These are phyloP conservation scores for Stemphylium vesicarium DNA, from an alignment of 2,329 filamentous ascomycete genomes.

Conservation along the genomic window DNA sequence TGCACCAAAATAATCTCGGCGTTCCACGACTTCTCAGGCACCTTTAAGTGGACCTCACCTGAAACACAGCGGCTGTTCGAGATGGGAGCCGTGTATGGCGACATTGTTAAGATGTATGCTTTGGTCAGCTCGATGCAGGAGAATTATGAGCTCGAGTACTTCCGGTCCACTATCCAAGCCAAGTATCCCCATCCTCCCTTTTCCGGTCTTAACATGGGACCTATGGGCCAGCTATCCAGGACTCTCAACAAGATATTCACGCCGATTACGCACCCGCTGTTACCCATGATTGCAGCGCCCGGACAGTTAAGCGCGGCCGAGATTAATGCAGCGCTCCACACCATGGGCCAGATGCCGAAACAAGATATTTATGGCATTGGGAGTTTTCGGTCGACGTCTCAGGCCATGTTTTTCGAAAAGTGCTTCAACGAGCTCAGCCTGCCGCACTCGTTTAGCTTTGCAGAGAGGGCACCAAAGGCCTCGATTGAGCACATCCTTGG, in stretches of 20 bases:
- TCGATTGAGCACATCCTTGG: constrained; percentile 75
- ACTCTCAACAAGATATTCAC: constrained; percentile 86
- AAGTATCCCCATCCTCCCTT: constrained; percentile 75
- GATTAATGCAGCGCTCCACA: constrained; percentile 79
- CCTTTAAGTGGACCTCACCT: constrained; percentile 80
- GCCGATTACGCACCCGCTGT: constrained; percentile 82
- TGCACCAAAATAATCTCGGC: constrained; percentile 89
- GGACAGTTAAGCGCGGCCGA: constrained; percentile 86
- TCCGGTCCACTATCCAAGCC: constrained; percentile 75
- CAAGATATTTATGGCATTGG: constrained; percentile 82
- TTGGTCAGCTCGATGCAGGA: constrained; percentile 82
- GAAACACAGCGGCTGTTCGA: constrained; percentile 75
- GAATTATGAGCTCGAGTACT: constrained; percentile 90
- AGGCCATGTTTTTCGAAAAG: constrained; percentile 83
- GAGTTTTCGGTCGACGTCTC: constrained; percentile 72
- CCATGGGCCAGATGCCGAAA: constrained; percentile 80
- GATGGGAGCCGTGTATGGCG: constrained; percentile 74
- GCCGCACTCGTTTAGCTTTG: constrained; percentile 78
- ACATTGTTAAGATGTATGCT: constrained; percentile 91
- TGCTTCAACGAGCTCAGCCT: constrained; percentile 70
- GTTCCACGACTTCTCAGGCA: constrained; percentile 86
- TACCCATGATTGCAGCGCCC: constrained; percentile 83
- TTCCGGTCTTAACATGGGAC: constrained; percentile 86
- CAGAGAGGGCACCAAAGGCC: constrained; percentile 72
- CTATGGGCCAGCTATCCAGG: constrained; percentile 82